Evolutionary conservation across 1,284 basidiomycete species (phyloP).

Genomic region (Uromyces viciae-fabae): DNA sequence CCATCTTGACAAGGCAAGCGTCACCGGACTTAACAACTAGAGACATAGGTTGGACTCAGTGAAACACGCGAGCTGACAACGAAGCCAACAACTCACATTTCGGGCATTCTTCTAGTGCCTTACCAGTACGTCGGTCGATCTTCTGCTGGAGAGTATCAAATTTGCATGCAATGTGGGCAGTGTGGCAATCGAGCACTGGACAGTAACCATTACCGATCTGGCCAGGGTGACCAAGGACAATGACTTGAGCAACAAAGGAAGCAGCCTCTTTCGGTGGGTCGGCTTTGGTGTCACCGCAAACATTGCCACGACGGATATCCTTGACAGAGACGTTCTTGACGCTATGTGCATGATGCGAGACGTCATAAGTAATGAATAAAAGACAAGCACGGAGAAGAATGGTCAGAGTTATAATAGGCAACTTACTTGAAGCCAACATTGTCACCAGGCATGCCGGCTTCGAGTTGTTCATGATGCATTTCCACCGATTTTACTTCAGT

Average conservation of each 20-base stretch:
- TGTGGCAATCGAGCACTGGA: slow-evolving; percentile 99
- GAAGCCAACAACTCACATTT: slow-evolving; percentile 65
- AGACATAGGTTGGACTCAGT: background rate
- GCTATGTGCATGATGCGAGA: slow-evolving; percentile 51
- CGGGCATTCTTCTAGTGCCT: slow-evolving; percentile 78
- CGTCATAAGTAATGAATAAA: background rate
- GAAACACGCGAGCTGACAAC: slow-evolving; percentile 75
- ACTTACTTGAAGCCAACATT: slow-evolving; percentile 94
- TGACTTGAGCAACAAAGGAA: slow-evolving; percentile 99
- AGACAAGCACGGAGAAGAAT: background rate
- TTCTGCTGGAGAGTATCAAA: slow-evolving; percentile 97
- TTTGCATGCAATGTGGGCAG: slow-evolving; percentile 99
- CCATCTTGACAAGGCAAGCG: slow-evolving; percentile 90
- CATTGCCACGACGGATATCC: slow-evolving; percentile 99
- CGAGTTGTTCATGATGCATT: slow-evolving; percentile 99
- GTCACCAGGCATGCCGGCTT: slow-evolving; percentile 92
- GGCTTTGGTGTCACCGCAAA: slow-evolving; percentile 99
- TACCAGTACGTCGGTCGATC: slow-evolving; percentile 98
- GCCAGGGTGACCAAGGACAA: slow-evolving; percentile 99
- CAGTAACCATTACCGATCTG: slow-evolving; percentile 98
- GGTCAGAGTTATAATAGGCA: too few species aligned
- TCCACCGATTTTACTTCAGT: slow-evolving; percentile 99
- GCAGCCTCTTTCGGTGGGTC: slow-evolving; percentile 99
- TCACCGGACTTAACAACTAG: slow-evolving; percentile 56
- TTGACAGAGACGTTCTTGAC: slow-evolving; percentile 98